A percentile compares a stretch with the other conserved stretches of the same genome.
These are phyloP conservation scores for Pyrrhoderma noxium DNA, from an alignment of 1,284 basidiomycete species.

Conservation along the genomic window DNA sequence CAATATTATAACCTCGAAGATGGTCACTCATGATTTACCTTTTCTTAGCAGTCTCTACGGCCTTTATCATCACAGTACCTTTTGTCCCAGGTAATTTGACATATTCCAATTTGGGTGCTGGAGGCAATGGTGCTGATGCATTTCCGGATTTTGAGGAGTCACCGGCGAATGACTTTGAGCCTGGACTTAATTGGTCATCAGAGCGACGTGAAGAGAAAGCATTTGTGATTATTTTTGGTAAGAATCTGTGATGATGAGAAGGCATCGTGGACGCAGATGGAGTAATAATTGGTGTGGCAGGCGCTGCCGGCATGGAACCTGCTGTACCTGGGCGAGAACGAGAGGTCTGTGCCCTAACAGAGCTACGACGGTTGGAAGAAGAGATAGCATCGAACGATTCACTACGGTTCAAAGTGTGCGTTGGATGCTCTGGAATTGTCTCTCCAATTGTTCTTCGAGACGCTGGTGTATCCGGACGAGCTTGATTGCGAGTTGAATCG, in stretches of 20 bases:
- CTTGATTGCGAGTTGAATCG: conserved; percentile 17
- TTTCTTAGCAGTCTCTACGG: conserved; percentile 80
- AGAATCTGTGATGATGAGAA: conserved; percentile 45
- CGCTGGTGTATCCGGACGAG: conserved; percentile 17
- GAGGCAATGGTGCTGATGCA: conserved; percentile 39
- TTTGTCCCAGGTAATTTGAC: conserved; percentile 88
- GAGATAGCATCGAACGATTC: conserved; percentile 6
- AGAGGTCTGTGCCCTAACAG: background rate
- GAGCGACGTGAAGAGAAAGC: conserved; percentile 52
- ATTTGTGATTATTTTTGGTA: conserved; percentile 63
- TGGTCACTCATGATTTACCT: conserved; percentile 41
- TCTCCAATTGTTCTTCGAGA: conserved; percentile 1
- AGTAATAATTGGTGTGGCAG: background rate
- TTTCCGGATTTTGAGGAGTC: conserved; percentile 30
- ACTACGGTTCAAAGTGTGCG: conserved; percentile 8
- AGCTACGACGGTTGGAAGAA: conserved; percentile 1
- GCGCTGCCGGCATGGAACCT: conserved; percentile 1
- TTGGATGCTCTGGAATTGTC: conserved; percentile 3
- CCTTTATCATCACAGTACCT: conserved; percentile 71
- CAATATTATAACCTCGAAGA: too few relatives aligned
- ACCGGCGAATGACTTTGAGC: conserved; percentile 28
- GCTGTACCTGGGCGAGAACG: conserved; percentile 9
- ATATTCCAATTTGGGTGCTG: conserved; percentile 81
- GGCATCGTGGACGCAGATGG: conserved; percentile 32
- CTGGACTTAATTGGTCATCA: conserved; percentile 42